These are phyloP conservation scores for Saccharomyces hybrid DNA, from an alignment of 1,139 yeast genomes.

Conservation along the genomic window DNA sequence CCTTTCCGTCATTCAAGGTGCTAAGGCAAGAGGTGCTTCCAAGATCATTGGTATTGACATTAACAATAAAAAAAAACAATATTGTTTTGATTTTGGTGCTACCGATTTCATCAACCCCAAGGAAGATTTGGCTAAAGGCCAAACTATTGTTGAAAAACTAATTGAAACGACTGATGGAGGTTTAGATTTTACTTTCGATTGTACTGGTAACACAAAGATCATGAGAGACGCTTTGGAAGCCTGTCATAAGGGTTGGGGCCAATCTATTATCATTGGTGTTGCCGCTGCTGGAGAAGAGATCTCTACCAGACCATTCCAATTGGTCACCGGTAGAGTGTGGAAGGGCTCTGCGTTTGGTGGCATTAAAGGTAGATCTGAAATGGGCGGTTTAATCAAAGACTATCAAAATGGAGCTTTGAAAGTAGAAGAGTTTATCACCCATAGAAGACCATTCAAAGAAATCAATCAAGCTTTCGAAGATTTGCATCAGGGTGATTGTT, in stretches of 20 bases:
- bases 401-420: slow-evolving; percentile 75
- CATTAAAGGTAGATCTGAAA: slow-evolving; percentile 92
- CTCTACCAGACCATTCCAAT: slow-evolving; percentile 94
- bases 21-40: slow-evolving; percentile 70
- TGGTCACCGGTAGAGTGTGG: slow-evolving; percentile 98
- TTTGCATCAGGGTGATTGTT: slow-evolving; percentile 89
- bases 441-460: slow-evolving; percentile 66
- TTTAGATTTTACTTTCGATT: slow-evolving; percentile 89
- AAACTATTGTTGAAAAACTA: slow-evolving; percentile 73
- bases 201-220: slow-evolving; percentile 92
- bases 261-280: slow-evolving; percentile 89
- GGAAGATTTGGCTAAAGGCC: slow-evolving; percentile 56
- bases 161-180: slow-evolving; percentile 95
- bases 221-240: slow-evolving; percentile 96
- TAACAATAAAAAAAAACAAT: slow-evolving; percentile 72
- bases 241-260: slow-evolving; percentile 99
- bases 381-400: slow-evolving; percentile 84
- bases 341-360: slow-evolving; percentile 98
- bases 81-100: slow-evolving; percentile 90
- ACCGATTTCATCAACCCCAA: slow-evolving; percentile 88
- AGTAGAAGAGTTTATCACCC: slow-evolving; percentile 94
- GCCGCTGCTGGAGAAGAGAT: slow-evolving; percentile 98
- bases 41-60: slow-evolving; percentile 83
- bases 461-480: slow-evolving; percentile 90
- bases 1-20: slow-evolving; percentile 92